Conservation (phyloP, 2,329 filamentous ascomycete species). For the Pseudocercospora macadamiae region DNA sequence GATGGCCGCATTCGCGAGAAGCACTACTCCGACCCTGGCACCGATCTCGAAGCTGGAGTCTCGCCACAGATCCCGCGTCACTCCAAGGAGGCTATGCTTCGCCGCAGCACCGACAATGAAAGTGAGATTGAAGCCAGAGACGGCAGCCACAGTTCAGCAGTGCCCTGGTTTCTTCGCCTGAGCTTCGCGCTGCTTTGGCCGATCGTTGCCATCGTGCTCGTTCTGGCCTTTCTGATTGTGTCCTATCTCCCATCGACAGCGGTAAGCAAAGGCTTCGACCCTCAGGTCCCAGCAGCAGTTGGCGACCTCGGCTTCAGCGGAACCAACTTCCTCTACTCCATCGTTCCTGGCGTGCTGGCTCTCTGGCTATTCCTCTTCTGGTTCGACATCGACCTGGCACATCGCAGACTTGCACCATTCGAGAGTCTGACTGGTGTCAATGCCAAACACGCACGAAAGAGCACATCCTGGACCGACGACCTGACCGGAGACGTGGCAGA, state of each 20-base stretch:
- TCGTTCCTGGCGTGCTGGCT: constrained; percentile 70
- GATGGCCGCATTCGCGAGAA: constrained; percentile 54
- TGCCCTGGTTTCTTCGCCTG: constrained; percentile 76
- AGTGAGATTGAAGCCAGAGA: neutral
- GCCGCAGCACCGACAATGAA: constrained; percentile 10
- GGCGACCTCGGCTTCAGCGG: constrained; percentile 69
- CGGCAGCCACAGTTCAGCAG: constrained; percentile 15
- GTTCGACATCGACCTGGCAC: constrained; percentile 65
- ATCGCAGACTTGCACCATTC: constrained; percentile 72
- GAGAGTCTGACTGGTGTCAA: constrained; percentile 57
- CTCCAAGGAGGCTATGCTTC: constrained; percentile 35
- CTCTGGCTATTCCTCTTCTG: constrained; percentile 69
- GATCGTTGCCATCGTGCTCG: constrained; percentile 61
- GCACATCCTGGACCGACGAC: constrained; percentile 15
- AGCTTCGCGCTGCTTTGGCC: constrained; percentile 67
- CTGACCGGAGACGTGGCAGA: constrained; percentile 63
- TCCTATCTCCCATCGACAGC: constrained; percentile 71
- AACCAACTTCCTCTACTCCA: constrained; percentile 85
- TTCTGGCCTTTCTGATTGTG: constrained; percentile 73
- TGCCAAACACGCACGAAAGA: constrained; percentile 25
- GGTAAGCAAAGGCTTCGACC: constrained; percentile 71
- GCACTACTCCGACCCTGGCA: constrained; percentile 33
- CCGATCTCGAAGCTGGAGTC: constrained; percentile 37
- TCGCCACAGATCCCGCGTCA: constrained; percentile 48
- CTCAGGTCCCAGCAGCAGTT: constrained; percentile 59